Evolutionary conservation across 192 early-diverging fungal genomes (phyloP).

Genomic region (Dispira parvispora): DNA sequence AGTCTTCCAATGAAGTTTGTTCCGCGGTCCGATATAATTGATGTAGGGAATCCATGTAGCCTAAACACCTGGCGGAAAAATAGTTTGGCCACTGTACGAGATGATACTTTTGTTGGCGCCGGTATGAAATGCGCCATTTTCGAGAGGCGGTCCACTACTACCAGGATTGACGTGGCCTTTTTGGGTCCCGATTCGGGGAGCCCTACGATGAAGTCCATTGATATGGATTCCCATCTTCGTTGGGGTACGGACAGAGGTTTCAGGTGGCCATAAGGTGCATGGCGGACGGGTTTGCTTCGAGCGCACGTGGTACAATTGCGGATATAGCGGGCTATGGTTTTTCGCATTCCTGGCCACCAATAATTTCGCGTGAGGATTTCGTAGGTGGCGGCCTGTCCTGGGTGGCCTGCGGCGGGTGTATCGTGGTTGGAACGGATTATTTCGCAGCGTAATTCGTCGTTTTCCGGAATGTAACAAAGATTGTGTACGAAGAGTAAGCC

Average conservation of each 20-base stretch:
- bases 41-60: not conserved
- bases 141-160: conserved; percentile 25
- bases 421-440: conserved; percentile 19
- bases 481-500: conserved; percentile 12
- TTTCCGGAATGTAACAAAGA: conserved; percentile 15
- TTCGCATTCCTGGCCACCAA: no score
- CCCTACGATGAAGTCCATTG: no score
- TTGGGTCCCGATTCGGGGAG: conserved; percentile 15
- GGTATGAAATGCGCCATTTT: conserved; percentile 20
- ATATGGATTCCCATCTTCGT: no score
- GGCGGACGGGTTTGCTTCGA: no score
- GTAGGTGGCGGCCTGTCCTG: conserved; percentile 17
- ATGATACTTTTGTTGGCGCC: no score
- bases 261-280: conserved; percentile 22
- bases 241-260: conserved; percentile 17
- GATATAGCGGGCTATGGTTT: no score
- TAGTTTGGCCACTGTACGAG: no score
- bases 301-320: no score
- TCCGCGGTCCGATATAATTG: no score
- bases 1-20: not conserved
- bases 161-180: no score
- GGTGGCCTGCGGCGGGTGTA: no score
- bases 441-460: conserved; percentile 1
- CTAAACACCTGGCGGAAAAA: not conserved
- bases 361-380: conserved; percentile 18